A percentile compares a stretch with the other conserved stretches of the same genome.
Conservation (phyloP, 164 flowering plant genomes). For the Dillenia suffruticosa region DNA sequence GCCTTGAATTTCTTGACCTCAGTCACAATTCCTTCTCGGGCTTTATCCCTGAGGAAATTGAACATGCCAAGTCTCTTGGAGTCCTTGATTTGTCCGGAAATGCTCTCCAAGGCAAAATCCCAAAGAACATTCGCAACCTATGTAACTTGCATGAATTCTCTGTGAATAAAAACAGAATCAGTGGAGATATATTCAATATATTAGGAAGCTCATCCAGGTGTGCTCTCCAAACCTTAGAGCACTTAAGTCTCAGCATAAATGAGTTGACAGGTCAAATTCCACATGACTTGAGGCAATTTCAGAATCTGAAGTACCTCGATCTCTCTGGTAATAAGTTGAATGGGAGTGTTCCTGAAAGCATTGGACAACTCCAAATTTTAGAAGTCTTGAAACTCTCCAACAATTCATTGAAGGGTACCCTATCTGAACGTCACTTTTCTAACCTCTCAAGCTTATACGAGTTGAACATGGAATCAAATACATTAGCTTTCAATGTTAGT, state of each 20-base stretch:
- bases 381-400: neutral
- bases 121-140: neutral
- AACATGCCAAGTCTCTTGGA: neutral
- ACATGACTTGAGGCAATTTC: neutral
- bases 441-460: neutral
- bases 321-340: neutral
- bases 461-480: neutral
- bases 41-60: conserved; percentile 2
- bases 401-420: neutral
- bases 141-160: neutral
- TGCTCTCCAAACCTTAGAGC: neutral
- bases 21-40: neutral
- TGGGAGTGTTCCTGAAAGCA: neutral
- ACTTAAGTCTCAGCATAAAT: neutral
- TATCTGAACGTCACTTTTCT: neutral
- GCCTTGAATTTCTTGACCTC: neutral
- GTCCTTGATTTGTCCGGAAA: neutral
- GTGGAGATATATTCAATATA: neutral
- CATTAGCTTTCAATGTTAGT: conserved; percentile 2
- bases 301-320: neutral
- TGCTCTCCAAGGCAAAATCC: neutral
- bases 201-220: neutral
- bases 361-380: neutral
- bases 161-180: neutral
- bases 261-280: neutral